Evolutionary conservation across 2,329 filamentous ascomycete species (phyloP).

Genomic region (Ceratocystis papillata): DNA sequence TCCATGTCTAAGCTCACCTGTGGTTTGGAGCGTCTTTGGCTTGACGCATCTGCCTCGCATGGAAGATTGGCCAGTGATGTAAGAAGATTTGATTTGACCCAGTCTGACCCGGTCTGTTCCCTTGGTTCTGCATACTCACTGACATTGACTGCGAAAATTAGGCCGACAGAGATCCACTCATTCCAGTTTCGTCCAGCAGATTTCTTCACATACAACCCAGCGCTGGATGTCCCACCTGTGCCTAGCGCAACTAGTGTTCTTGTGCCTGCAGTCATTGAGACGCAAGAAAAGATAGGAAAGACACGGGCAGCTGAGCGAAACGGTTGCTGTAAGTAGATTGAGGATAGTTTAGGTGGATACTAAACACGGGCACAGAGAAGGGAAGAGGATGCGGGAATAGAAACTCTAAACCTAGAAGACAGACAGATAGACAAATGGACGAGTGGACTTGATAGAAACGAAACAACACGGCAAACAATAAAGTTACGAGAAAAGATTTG

Average conservation of each 20-base stretch:
- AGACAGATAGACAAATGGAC: conserved; percentile 3
- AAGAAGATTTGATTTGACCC: conserved; percentile 28
- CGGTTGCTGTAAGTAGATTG: neutral
- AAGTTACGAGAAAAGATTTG: neutral
- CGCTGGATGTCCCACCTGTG: conserved; percentile 36
- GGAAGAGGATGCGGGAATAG: neutral
- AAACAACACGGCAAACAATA: neutral
- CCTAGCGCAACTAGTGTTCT: conserved; percentile 35
- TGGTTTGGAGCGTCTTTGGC: conserved; percentile 41
- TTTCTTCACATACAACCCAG: conserved; percentile 40
- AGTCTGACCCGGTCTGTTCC: conserved; percentile 21
- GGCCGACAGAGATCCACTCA: conserved; percentile 41
- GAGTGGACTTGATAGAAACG: neutral
- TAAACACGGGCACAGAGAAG: neutral
- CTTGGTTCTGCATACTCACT: neutral
- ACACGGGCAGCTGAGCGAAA: neutral
- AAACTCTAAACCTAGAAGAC: neutral
- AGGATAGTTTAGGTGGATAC: too few species aligned
- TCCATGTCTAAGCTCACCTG: conserved; percentile 29
- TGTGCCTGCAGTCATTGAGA: conserved; percentile 26
- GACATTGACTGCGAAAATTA: conserved; percentile 25
- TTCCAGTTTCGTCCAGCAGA: conserved; percentile 38
- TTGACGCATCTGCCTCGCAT: conserved; percentile 40
- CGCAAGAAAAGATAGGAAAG: neutral
- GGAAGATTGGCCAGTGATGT: conserved; percentile 44